A percentile compares a stretch with the other conserved stretches of the same genome.
These are phyloP conservation scores for Corynespora cassiicola DNA, from an alignment of 2,329 filamentous ascomycete species.

Conservation along the genomic window DNA sequence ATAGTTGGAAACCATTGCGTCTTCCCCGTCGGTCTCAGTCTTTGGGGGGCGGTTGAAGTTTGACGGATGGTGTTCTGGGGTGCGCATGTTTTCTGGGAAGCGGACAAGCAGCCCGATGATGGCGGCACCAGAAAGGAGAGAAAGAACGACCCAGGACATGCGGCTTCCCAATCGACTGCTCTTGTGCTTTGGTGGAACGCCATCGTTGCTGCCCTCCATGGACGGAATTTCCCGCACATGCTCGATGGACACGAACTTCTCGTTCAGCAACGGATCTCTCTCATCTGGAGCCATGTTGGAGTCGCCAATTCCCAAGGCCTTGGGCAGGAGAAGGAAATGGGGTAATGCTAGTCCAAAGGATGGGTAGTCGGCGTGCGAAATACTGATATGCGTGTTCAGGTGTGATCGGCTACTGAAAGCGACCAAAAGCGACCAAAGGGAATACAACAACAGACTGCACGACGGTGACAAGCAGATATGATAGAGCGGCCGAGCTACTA, in stretches of 20 bases:
- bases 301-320: too few relatives aligned
- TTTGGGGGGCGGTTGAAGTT: neutral
- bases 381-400: too few relatives aligned
- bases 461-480: too few relatives aligned
- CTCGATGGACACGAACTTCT: slow-evolving; percentile 17
- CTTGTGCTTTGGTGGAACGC: neutral
- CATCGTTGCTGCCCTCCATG: slow-evolving; percentile 3
- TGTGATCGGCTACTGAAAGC: too few relatives aligned
- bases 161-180: neutral
- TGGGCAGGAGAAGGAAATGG: too few relatives aligned
- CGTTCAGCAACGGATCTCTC: slow-evolving; percentile 17
- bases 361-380: too few relatives aligned
- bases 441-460: too few relatives aligned
- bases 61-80: neutral
- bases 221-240: neutral
- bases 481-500: too few relatives aligned
- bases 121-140: neutral
- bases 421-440: too few relatives aligned
- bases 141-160: neutral
- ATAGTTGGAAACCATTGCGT: slow-evolving; percentile 27
- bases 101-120: neutral
- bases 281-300: slow-evolving; percentile 18
- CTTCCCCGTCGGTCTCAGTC: neutral
- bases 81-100: neutral
- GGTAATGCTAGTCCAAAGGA: too few relatives aligned